phyloP scores from a whole-genome alignment of 2,329 filamentous ascomycete genomes.

The Waltergamsia citrina region DNA sequence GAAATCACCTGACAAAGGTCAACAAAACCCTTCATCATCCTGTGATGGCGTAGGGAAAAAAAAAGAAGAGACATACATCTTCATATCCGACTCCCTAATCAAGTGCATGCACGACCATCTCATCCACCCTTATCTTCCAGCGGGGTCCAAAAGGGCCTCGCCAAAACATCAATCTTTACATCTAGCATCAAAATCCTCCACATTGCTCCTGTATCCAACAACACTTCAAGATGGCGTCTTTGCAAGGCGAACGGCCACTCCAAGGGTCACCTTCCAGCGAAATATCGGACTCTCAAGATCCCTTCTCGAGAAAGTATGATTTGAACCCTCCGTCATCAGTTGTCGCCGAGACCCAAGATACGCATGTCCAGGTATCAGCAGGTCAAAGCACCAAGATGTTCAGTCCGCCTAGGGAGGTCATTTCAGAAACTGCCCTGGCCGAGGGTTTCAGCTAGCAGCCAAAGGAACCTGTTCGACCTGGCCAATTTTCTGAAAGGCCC shows the following conservation, averaged over 20 bases:
- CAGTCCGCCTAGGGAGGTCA: not conserved
- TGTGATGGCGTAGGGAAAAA: too few species aligned
- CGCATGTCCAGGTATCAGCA: not conserved
- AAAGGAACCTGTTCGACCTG: slow-evolving; percentile 10
- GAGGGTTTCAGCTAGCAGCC: slow-evolving; percentile 12
- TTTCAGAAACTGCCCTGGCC: slow-evolving; percentile 12
- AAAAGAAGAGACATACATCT: too few species aligned
- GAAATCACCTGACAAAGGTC: too few species aligned
- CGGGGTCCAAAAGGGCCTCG: too few species aligned
- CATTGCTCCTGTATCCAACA: too few species aligned
- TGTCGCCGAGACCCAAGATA: not conserved
- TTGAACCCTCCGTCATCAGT: not conserved
- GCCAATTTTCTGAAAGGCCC: slow-evolving; percentile 12
- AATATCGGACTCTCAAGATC: not conserved
- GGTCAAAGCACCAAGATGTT: not conserved
- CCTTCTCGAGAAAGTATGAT: not conserved
- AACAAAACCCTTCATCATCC: too few species aligned
- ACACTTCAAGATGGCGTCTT: too few species aligned
- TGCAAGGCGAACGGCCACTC: not conserved
- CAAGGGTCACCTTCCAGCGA: not conserved
- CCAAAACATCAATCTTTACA: too few species aligned
- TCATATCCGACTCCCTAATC: too few species aligned
- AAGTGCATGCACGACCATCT: too few species aligned
- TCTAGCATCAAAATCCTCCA: too few species aligned
- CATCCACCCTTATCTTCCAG: too few species aligned